Evolutionary conservation across 176 grass and related monocot genomes (phyloP), one percentile per base, ranked within the genome.

Genomic region (Oropetium thomaeum): DNA sequence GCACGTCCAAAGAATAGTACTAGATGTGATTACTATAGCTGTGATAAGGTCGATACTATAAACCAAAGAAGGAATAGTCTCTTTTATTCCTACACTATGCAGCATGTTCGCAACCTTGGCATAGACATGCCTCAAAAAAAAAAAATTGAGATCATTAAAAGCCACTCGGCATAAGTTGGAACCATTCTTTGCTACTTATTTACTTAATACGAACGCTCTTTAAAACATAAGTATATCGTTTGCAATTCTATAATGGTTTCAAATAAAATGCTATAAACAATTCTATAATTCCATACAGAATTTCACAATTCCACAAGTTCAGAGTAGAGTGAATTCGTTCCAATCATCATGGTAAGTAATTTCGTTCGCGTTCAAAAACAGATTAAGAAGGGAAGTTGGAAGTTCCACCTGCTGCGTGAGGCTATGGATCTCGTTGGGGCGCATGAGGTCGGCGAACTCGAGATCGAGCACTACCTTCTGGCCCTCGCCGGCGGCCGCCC

Each of bases 391-490:
- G 43, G 53, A 25, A 65, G 14, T 51, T 34, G 43, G 53, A 25
- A 65, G 14, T 51, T 34, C 41, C 84, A 93, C 91, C 87, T 93
- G 91, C 58, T 90, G 84, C 1, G 72, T 86, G 34, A 93, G 91
- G 81, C 91, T 93, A 29, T 93, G 91, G 67, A 93, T 72, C 77
- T 93, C 87, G 74, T 87, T 90, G 41, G 87, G 74, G 58, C 81
- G 71, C 91, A 93, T 93, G 59, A 93, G 91, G 51, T 93, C 69
- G 2, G 58, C 81, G 52, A 93, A 93, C 65, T 93, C 87, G 58
- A 93, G 91, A 75, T 93, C 91, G 37, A 93, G 58, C 78, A 93
- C 91, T 23, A 93, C 86, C 84, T 87, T 93, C 69, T 82, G 81
- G 1, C 91, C 87, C n/a, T 61, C 44, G 28, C 86, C 86, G 31